phyloP scores from a whole-genome alignment of 129 eudicot genomes.

The Sambucus nigra region DNA sequence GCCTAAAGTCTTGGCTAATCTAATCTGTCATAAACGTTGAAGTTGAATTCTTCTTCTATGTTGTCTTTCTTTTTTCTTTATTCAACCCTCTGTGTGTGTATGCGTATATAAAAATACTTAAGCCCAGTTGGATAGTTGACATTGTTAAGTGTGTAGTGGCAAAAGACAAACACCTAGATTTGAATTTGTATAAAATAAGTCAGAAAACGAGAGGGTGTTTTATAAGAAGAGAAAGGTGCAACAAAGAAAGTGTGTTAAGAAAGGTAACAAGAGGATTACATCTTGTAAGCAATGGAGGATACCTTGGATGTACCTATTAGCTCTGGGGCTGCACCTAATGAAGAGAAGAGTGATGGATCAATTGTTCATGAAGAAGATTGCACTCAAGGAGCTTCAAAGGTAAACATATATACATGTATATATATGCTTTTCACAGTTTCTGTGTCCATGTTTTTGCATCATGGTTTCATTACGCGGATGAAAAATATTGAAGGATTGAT shows the following conservation, averaged over 20 bases:
- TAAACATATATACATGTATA: slow-evolving; percentile 1
- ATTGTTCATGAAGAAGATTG: slow-evolving; percentile 7
- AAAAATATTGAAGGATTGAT: too few relatives aligned
- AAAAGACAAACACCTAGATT: slow-evolving; percentile 10
- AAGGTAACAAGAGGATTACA: background rate
- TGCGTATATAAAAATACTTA: background rate
- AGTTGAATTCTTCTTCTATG: slow-evolving; percentile 17
- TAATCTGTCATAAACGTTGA: slow-evolving; percentile 21
- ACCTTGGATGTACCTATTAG: background rate
- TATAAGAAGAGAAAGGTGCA: background rate
- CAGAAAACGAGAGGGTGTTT: background rate
- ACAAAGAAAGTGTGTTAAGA: background rate
- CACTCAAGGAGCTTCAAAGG: slow-evolving; percentile 17
- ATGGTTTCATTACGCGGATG: background rate
- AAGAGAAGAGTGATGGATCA: slow-evolving; percentile 9
- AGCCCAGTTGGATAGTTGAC: slow-evolving; percentile 28
- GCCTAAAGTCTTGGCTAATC: slow-evolving; percentile 18
- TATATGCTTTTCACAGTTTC: background rate
- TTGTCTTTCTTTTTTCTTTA: background rate
- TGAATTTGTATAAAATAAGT: slow-evolving; percentile 5
- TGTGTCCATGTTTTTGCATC: background rate
- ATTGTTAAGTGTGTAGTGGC: slow-evolving; percentile 11
- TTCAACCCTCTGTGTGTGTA: slow-evolving; percentile 11
- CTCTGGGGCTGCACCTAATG: slow-evolving; percentile 9
- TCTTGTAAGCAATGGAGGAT: slow-evolving; percentile 11